Evolutionary conservation across 202 grass and related monocot genomes (phyloP).

Genomic region (Setaria viridis): DNA sequence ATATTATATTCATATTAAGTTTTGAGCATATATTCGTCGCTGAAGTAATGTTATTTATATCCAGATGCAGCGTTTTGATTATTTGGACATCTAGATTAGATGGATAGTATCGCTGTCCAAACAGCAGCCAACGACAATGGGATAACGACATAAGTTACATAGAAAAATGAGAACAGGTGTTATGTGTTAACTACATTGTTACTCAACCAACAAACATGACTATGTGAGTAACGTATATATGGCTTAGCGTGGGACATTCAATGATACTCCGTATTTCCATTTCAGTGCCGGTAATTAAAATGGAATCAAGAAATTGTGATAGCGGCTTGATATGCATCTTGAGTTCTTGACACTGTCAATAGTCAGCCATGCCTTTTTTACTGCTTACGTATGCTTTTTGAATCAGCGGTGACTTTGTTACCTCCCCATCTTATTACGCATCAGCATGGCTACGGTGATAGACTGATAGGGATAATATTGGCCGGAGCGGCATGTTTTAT

Average conservation of each 20-base stretch:
- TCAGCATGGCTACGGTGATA: neutral
- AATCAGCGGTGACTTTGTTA: neutral
- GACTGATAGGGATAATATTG: neutral
- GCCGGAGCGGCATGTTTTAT: neutral
- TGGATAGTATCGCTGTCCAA: neutral
- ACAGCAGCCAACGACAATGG: neutral
- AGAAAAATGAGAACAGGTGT: neutral
- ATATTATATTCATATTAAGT: no score
- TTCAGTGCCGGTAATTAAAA: conserved; percentile 38
- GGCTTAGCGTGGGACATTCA: conserved; percentile 16
- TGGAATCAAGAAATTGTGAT: conserved; percentile 22
- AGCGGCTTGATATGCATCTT: neutral
- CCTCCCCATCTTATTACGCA: neutral
- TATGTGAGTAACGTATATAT: neutral
- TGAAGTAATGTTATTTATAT: no score
- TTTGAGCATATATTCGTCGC: no score
- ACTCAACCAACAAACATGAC: neutral
- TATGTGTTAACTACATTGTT: neutral
- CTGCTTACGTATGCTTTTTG: neutral
- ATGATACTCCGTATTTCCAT: conserved; percentile 28
- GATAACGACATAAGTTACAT: neutral
- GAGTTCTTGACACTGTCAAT: neutral
- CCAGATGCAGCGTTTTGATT: neutral
- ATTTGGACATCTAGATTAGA: neutral
- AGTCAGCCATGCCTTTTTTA: neutral